phyloP scores from a whole-genome alignment of 2,329 filamentous ascomycete genomes.

The Arthrinium puccinioides region DNA sequence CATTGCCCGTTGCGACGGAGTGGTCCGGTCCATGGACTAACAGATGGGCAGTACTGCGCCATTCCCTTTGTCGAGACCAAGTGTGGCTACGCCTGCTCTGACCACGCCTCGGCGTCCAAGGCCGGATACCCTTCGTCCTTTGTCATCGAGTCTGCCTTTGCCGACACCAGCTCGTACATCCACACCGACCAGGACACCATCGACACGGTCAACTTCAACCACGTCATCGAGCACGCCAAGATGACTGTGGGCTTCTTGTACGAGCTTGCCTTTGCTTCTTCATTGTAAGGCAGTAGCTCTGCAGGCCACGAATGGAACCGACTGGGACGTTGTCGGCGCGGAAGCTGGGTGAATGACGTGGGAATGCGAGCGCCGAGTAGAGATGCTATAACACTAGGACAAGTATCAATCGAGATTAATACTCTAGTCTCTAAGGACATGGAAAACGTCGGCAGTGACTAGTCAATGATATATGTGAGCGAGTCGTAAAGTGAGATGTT shows the following conservation, averaged over 20 bases:
- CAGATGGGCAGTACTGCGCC: slow-evolving; percentile 20
- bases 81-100: slow-evolving; percentile 56
- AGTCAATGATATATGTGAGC: no score
- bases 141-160: slow-evolving; percentile 55
- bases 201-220: slow-evolving; percentile 58
- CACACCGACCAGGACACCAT: slow-evolving; percentile 68
- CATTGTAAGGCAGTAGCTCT: not conserved
- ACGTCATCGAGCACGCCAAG: slow-evolving; percentile 58
- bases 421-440: no score
- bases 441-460: no score
- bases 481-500: no score
- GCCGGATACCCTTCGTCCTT: slow-evolving; percentile 60
- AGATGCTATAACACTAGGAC: no score
- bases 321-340: no score
- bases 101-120: slow-evolving; percentile 60
- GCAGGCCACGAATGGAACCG: no score
- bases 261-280: slow-evolving; percentile 30
- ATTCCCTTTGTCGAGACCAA: slow-evolving; percentile 37
- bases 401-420: no score
- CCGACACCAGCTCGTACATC: slow-evolving; percentile 60
- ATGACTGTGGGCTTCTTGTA: slow-evolving; percentile 40
- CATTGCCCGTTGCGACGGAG: no score
- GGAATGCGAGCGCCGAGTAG: no score
- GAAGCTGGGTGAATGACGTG: no score
- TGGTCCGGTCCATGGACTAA: no score